Conservation (phyloP, 2,329 filamentous ascomycete genomes). For the Calonectria pseudoturangicola region DNA sequence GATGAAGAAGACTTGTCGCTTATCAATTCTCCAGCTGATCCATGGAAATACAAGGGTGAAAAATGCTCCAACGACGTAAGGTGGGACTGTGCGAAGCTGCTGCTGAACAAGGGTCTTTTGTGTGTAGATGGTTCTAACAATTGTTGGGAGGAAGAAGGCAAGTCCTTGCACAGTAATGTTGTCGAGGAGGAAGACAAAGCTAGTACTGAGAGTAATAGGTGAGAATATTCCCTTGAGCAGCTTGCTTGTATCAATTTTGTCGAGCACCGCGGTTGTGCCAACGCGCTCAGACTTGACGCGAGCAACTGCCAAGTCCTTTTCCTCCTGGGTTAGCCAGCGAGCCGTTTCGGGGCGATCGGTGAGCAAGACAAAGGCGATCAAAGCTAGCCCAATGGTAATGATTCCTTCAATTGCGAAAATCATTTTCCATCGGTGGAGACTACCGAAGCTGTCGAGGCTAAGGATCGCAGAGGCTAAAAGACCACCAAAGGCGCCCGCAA, state of each 20-base stretch:
- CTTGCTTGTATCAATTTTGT: conserved; percentile 21
- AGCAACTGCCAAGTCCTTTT: conserved; percentile 9
- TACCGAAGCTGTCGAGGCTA: conserved; percentile 1
- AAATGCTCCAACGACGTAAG: conserved; percentile 8
- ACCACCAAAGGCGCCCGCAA: conserved; percentile 15
- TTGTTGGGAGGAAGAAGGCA: conserved; percentile 17
- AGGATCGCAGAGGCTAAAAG: conserved; percentile 17
- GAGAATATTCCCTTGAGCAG: conserved; percentile 12
- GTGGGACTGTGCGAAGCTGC: conserved; percentile 15
- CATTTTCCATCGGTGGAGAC: conserved; percentile 8
- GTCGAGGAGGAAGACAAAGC: conserved; percentile 25
- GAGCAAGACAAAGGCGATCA: conserved; percentile 1
- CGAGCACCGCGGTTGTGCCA: conserved; percentile 4
- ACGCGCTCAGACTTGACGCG: conserved; percentile 25
- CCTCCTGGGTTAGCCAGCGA: conserved; percentile 23
- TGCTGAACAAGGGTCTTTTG: conserved; percentile 5
- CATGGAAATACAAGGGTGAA: conserved; percentile 1
- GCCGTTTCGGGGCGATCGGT: conserved; percentile 7
- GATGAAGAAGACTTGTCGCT: conserved; percentile 20
- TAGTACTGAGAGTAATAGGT: conserved; percentile 17
- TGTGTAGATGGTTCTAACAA: conserved; percentile 15
- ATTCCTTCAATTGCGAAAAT: conserved; percentile 19
- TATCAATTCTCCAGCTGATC: conserved; percentile 16
- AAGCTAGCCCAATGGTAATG: background rate
- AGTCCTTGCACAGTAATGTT: conserved; percentile 23